These are phyloP conservation scores for Coelastrella sp. DNA, from an alignment of 139 green algal species.

Conservation along the genomic window DNA sequence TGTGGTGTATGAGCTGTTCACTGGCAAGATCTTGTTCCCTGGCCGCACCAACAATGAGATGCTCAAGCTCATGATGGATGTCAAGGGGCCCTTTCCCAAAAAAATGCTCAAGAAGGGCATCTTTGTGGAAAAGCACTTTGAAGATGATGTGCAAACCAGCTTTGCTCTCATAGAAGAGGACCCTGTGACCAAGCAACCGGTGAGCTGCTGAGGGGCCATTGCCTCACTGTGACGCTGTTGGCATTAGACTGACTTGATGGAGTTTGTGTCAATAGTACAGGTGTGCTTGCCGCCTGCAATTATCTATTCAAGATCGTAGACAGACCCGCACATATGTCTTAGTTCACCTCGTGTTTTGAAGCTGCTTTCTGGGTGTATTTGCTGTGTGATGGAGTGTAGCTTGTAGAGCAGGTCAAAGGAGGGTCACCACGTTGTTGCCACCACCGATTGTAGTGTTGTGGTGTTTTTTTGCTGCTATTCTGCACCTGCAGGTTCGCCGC, in stretches of 20 bases:
- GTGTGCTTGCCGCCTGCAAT: too few relatives aligned
- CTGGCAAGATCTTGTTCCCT: slow-evolving; percentile 95
- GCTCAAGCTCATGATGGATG: slow-evolving; percentile 96
- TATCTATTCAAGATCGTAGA: too few relatives aligned
- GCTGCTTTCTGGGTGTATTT: too few relatives aligned
- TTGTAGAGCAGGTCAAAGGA: too few relatives aligned
- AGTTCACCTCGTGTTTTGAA: too few relatives aligned
- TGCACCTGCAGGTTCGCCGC: slow-evolving; percentile 73
- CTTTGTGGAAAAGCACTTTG: slow-evolving; percentile 86
- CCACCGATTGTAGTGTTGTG: background rate
- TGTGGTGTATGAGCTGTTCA: slow-evolving; percentile 98
- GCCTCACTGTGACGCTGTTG: background rate
- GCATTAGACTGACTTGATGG: background rate
- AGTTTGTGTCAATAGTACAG: too few relatives aligned
- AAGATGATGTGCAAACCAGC: slow-evolving; percentile 76
- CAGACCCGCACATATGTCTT: too few relatives aligned
- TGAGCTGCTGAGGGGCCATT: slow-evolving; percentile 44
- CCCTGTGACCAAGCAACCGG: slow-evolving; percentile 77
- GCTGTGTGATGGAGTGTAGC: too few relatives aligned
- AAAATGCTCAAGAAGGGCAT: slow-evolving; percentile 88
- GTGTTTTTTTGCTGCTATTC: background rate
- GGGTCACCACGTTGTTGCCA: too few relatives aligned
- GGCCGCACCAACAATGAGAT: slow-evolving; percentile 99
- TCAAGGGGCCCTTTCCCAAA: slow-evolving; percentile 96
- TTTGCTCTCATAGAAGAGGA: slow-evolving; percentile 88